These are phyloP conservation scores for Scenedesmus sp. DNA, from an alignment of 163 green algal species.

Conservation along the genomic window DNA sequence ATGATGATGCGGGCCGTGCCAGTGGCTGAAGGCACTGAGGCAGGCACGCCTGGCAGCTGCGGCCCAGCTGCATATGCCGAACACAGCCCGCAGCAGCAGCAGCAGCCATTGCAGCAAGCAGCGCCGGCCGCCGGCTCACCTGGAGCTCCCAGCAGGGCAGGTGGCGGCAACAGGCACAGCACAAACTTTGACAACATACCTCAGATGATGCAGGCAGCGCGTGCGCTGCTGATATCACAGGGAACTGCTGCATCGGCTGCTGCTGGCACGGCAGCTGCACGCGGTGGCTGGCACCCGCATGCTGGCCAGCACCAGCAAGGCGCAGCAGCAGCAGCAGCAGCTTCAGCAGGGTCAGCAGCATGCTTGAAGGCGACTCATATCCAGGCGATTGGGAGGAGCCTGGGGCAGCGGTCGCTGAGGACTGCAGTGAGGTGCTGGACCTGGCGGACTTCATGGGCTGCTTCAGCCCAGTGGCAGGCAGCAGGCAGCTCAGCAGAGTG, in stretches of 20 bases:
- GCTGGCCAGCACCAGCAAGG: neutral
- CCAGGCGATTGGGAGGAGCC: neutral
- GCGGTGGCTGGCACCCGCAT: neutral
- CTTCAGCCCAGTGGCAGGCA: neutral
- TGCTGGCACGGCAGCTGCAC: neutral
- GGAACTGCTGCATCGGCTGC: neutral
- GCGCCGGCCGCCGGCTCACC: neutral
- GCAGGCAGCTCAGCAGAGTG: conserved; percentile 29
- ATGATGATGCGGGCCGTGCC: neutral
- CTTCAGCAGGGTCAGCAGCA: neutral
- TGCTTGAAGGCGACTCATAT: no score
- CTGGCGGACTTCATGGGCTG: conserved; percentile 1
- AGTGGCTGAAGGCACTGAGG: neutral
- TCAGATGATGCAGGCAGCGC: conserved; percentile 13
- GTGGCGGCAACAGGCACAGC: conserved; percentile 19
- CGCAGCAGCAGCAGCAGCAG: neutral
- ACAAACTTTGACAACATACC: neutral
- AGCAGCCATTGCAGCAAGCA: conserved; percentile 10
- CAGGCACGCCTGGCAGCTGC: neutral
- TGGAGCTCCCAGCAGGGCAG: neutral
- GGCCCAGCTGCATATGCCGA: neutral
- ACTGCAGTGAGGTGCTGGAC: neutral
- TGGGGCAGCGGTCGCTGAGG: neutral
- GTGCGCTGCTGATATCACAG: neutral
- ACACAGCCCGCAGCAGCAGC: neutral